Base-by-base conservation (phyloP, 164 flowering plant genomes). In the Sextonia rubra region DNA sequence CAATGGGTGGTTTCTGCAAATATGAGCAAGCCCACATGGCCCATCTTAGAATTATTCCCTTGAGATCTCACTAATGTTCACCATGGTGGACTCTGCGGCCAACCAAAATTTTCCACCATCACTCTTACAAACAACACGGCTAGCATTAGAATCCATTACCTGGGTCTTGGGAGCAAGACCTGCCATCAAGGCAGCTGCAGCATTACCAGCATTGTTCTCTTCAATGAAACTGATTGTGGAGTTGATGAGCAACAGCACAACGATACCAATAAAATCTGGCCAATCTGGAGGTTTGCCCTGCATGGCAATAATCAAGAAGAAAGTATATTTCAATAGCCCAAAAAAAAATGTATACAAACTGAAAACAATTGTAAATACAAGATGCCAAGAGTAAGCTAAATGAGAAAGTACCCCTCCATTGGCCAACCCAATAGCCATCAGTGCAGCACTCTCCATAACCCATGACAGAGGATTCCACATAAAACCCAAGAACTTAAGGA, bases 391-490 rank as follows among this genome's bases (percentile, higher is more conserved):
- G 22, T 61, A 11, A 20, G 64, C 27, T 23, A 24, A 61, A 22
- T 14, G 9, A 56, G 47, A 62, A 70, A 26, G 64, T 85, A 88
- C 91, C 74, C 90, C 95, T 76, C 97, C 97, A 76, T 92, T 88
- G 7, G 97, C 93, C 80, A 90, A 77, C 48, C 47, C 93, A 78
- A 92, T 92, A 76, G 95, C 97, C 91, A 92, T 90, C 71, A 92
- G 80, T 4, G 97, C 97, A 3, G 97, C 95, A 24, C 68, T 20
- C 66, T 92, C 97, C 97, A 92, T 92, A 72, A 90, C 97, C 97
- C 94, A 92, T 75, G 97, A 92, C 0, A 92, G 86, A 77, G 94
- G 94, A 79, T 92, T 90, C 97, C 97, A 92, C 97, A 92, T 92
- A 62, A 92, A 90, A 2, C 97, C 93, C 81, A 92, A 82, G 68